Evolutionary conservation across 768 basidiomycete genomes (phyloP), one percentile per base, ranked within the genome.

Genomic region (Serendipita sp.): DNA sequence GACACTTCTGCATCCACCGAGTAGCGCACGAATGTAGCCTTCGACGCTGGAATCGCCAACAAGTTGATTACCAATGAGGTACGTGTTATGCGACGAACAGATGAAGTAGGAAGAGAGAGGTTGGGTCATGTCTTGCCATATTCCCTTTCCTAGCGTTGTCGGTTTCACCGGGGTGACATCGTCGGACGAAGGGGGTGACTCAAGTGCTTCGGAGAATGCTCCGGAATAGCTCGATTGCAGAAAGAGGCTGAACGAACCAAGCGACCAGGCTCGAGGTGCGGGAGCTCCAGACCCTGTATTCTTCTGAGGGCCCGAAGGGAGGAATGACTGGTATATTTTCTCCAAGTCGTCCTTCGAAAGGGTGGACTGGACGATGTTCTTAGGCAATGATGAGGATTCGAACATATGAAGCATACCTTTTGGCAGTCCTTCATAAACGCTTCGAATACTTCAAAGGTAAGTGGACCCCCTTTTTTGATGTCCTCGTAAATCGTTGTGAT

Each of bases 81-180:
- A 93, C 0, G 90, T 93, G 67, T 98, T 97, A 70, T 98, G 94
- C 11, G 88, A 91, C 11, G 88, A 85, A 3, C 88, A 91, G 68
- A 94, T 81, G 69, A 78, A 90, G 70, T 98, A 98, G 63, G 97
- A 88, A 1, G 83, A 81, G 16, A 96, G 75, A 0, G 95, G 91
- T 1, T 80, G 76, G 0, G 86, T 86, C 96, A 98, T 97, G 68
- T 96, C 86, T 58, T 92, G 89, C 71, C 77, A 78, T 3, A 84
- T 73, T 3, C 17, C 31, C 31, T 72, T 71, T 41, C 62, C 78
- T 72, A 83, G 77, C 17, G 22, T 31, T n/a, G 20, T n/a, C 3
- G 53, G 31, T n/a, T 26, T 33, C 24, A 58, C 24, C 11, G 53
- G 13, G 5, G 45, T 28, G n/a, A 9, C 9, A 20, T 48, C 20